These are phyloP conservation scores for Vigna hirtella DNA, from an alignment of 306 rosid genomes.

Conservation along the genomic window DNA sequence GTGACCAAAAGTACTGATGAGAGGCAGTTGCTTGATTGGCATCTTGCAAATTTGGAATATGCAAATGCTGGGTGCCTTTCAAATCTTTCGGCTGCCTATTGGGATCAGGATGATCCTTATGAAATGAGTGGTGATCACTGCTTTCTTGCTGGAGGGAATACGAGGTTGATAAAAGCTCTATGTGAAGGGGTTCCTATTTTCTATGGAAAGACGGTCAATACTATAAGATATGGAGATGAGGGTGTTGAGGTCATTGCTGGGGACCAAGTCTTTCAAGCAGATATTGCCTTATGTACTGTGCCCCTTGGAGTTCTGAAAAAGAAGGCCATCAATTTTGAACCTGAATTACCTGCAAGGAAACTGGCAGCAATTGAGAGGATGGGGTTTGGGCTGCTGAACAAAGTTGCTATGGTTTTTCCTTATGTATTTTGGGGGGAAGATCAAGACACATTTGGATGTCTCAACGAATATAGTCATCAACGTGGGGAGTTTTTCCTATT, in stretches of 20 bases:
- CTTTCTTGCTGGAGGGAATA: constrained; percentile 93
- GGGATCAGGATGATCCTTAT: constrained; percentile 98
- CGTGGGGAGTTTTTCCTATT: constrained; percentile 96
- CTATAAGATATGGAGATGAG: constrained; percentile 69
- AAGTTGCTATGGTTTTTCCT: constrained; percentile 92
- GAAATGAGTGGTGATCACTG: constrained; percentile 99
- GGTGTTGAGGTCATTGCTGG: constrained; percentile 85
- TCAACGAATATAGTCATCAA: constrained; percentile 66
- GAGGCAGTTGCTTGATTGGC: constrained; percentile 92
- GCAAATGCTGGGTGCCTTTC: constrained; percentile 99
- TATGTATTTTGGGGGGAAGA: constrained; percentile 98
- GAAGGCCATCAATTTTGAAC: constrained; percentile 67
- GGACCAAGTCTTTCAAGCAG: constrained; percentile 76
- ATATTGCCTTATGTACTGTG: constrained; percentile 82
- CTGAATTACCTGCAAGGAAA: constrained; percentile 84
- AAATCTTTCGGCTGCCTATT: constrained; percentile 84
- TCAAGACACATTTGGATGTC: constrained; percentile 92
- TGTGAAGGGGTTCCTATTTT: constrained; percentile 86
- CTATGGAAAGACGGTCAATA: constrained; percentile 67
- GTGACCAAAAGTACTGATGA: constrained; percentile 73
- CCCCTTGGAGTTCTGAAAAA: constrained; percentile 94
- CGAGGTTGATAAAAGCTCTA: constrained; percentile 82
- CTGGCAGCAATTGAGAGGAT: constrained; percentile 80
- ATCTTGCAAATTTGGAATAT: constrained; percentile 90
- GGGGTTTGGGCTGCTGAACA: constrained; percentile 95